These are phyloP conservation scores for Rachicladosporium sp. DNA, from an alignment of 2,329 filamentous ascomycete species.

Conservation along the genomic window DNA sequence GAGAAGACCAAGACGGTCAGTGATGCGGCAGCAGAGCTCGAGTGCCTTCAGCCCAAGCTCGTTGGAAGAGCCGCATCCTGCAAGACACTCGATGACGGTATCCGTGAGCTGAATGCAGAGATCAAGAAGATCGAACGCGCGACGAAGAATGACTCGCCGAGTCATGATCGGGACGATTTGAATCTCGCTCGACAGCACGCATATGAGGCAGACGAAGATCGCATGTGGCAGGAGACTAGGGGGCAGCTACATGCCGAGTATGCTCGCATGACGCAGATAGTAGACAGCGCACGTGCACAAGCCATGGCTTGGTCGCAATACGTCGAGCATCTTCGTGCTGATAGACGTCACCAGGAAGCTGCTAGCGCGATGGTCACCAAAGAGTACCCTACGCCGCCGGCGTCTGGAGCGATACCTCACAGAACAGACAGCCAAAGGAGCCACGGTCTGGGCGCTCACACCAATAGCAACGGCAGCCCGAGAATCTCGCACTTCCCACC, in stretches of 20 bases:
- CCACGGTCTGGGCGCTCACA: slow-evolving; percentile 25
- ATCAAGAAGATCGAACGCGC: slow-evolving; percentile 61
- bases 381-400: slow-evolving; percentile 13
- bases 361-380: slow-evolving; percentile 13
- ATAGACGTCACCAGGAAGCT: slow-evolving; percentile 20
- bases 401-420: slow-evolving; percentile 6
- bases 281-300: slow-evolving; percentile 22
- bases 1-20: slow-evolving; percentile 25
- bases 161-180: slow-evolving; percentile 14
- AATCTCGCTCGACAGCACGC: slow-evolving; percentile 23
- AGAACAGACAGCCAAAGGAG: slow-evolving; percentile 30
- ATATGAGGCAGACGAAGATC: slow-evolving; percentile 29
- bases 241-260: slow-evolving; percentile 21
- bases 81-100: slow-evolving; percentile 57
- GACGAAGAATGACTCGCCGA: slow-evolving; percentile 42
- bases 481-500: slow-evolving; percentile 13
- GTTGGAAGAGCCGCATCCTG: slow-evolving; percentile 34
- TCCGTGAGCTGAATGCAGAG: slow-evolving; percentile 57
- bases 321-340: slow-evolving; percentile 16
- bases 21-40: no score
- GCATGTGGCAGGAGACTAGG: slow-evolving; percentile 25
- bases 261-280: slow-evolving; percentile 15
- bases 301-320: slow-evolving; percentile 33
- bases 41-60: slow-evolving; percentile 9
- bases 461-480: slow-evolving; percentile 19